Evolutionary conservation across 768 basidiomycete species (phyloP).

Genomic region (Lyophyllum semitale): DNA sequence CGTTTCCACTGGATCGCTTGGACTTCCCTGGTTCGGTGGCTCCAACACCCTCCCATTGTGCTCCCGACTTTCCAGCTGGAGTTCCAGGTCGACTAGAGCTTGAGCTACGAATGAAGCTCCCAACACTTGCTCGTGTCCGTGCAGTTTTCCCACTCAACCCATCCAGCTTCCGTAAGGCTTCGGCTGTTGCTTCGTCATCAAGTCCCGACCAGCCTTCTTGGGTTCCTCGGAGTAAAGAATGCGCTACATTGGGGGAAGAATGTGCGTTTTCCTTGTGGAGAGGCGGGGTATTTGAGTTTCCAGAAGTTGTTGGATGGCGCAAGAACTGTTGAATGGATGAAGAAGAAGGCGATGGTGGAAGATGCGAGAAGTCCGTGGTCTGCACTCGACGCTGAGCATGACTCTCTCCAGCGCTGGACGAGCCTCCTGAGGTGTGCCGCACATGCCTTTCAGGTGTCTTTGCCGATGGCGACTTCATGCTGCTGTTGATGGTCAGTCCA

Average conservation of each 20-base stretch:
- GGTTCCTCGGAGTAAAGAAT: constrained; percentile 82
- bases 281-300: constrained; percentile 39
- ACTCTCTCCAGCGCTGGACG: constrained; percentile 57
- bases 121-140: constrained; percentile 75
- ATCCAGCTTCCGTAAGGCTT: constrained; percentile 91
- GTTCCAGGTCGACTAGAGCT: constrained; percentile 74
- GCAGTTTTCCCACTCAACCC: constrained; percentile 79
- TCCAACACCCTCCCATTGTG: constrained; percentile 78
- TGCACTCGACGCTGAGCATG: constrained; percentile 60
- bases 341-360: constrained; percentile 91
- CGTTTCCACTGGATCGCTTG: constrained; percentile 37
- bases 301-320: constrained; percentile 50
- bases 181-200: constrained; percentile 86
- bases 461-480: constrained; percentile 32
- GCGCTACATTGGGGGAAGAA: constrained; percentile 69
- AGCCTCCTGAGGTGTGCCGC: constrained; percentile 69
- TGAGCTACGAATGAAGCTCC: constrained; percentile 67
- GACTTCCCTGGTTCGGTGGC: constrained; percentile 39
- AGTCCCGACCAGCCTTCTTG: constrained; percentile 90
- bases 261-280: constrained; percentile 42
- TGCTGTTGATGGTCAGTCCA: constrained; percentile 42
- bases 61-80: constrained; percentile 61
- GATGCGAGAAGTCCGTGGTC: constrained; percentile 81
- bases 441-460: constrained; percentile 50
- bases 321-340: constrained; percentile 86